These are phyloP conservation scores for Catunica adiposa DNA, from an alignment of 2,329 filamentous ascomycete species.

Conservation along the genomic window DNA sequence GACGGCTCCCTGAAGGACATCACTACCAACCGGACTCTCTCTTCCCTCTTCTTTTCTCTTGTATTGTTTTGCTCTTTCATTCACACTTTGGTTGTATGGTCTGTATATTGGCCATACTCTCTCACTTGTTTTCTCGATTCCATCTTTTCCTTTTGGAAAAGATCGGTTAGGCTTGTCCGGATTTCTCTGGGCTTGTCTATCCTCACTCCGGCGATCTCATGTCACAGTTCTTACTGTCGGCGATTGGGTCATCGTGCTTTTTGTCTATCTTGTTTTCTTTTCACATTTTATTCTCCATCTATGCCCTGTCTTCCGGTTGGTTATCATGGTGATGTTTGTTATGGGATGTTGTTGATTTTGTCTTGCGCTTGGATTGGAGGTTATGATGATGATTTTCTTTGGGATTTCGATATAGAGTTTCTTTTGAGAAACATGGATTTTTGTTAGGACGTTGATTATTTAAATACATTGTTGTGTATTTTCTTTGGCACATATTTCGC, in stretches of 20 bases:
- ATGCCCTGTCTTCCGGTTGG: not conserved
- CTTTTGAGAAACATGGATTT: not conserved
- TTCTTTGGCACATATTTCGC: not conserved
- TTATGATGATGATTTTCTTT: not conserved
- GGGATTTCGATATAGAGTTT: not conserved
- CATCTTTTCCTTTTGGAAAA: not conserved
- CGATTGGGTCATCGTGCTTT: not conserved
- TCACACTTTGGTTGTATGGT: slow-evolving; percentile 3
- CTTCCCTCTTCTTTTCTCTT: not conserved
- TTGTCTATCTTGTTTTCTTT: not conserved
- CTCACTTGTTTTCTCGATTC: slow-evolving; percentile 4
- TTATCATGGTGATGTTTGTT: not conserved
- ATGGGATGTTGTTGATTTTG: not conserved
- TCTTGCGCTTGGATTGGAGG: not conserved
- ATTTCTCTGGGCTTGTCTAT: not conserved
- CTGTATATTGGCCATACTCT: slow-evolving; percentile 2
- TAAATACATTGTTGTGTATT: slow-evolving; percentile 13
- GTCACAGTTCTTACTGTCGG: slow-evolving; percentile 1
- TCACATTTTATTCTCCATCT: not conserved
- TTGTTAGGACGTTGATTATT: not conserved
- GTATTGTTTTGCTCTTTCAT: slow-evolving; percentile 5
- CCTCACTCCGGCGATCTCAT: not conserved
- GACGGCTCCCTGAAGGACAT: not conserved
- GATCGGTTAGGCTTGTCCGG: not conserved
- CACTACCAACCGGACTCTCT: not conserved